Evolutionary conservation across 164 flowering plant genomes (phyloP).

Genomic region (Piper betle): DNA sequence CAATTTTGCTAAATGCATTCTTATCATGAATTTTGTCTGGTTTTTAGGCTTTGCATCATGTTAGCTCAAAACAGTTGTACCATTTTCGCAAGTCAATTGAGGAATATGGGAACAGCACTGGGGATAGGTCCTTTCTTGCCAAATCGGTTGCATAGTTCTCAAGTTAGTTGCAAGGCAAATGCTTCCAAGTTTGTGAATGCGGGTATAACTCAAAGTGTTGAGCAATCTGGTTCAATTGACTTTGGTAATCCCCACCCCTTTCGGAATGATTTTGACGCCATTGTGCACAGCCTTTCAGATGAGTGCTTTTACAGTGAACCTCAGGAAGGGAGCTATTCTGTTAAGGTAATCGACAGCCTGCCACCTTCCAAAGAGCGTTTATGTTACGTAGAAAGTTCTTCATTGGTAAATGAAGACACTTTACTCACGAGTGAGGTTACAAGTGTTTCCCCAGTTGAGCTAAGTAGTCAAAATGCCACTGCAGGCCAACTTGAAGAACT

Average conservation of each 20-base stretch:
- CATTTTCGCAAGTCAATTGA: conserved; percentile 23
- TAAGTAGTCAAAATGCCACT: not conserved
- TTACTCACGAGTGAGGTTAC: not conserved
- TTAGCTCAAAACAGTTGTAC: conserved; percentile 20
- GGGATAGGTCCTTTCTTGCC: conserved; percentile 20
- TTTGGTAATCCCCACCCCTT: conserved; percentile 7
- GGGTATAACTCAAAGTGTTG: conserved; percentile 16
- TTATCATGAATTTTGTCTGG: conserved; percentile 5
- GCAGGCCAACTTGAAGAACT: conserved; percentile 9
- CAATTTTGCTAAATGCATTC: not conserved
- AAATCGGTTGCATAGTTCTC: conserved; percentile 17
- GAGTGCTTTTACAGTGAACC: conserved; percentile 4
- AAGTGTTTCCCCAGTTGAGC: conserved; percentile 3
- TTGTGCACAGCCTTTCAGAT: conserved; percentile 11
- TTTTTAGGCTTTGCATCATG: conserved; percentile 33
- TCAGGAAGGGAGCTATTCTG: conserved; percentile 13
- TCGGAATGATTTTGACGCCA: conserved; percentile 12
- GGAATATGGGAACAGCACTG: conserved; percentile 13
- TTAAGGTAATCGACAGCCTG: conserved; percentile 8
- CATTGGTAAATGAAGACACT: conserved; percentile 3
- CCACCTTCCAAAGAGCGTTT: conserved; percentile 14
- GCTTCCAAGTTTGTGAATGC: conserved; percentile 21
- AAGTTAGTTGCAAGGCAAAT: conserved; percentile 25
- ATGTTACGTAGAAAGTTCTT: conserved; percentile 25
- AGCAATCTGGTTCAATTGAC: conserved; percentile 14